These are phyloP conservation scores for Nakaseomyces delphensis DNA, from an alignment of 1,139 yeast species.

Conservation along the genomic window DNA sequence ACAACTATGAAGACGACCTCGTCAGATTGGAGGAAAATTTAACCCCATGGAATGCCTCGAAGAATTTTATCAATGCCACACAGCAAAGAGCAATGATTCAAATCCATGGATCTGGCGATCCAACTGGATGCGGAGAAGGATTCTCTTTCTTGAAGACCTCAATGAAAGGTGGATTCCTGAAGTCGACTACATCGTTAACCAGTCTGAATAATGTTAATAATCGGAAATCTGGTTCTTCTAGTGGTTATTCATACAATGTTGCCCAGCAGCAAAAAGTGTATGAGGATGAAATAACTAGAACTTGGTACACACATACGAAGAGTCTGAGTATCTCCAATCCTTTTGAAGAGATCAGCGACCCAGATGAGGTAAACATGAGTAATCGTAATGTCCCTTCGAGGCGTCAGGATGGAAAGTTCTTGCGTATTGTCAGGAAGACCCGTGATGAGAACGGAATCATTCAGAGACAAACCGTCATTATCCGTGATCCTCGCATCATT, in stretches of 20 bases:
- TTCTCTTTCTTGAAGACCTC: constrained; percentile 86
- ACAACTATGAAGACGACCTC: constrained; percentile 38
- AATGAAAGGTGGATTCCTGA: constrained; percentile 88
- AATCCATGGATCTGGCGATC: constrained; percentile 94
- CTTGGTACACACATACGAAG: constrained; percentile 82
- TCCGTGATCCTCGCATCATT: constrained; percentile 78
- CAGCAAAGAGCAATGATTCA: constrained; percentile 97
- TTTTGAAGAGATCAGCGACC: constrained; percentile 36
- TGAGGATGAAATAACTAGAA: constrained; percentile 80
- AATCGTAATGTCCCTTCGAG: constrained; percentile 26
- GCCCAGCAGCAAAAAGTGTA: constrained; percentile 88
- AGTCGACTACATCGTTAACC: constrained; percentile 36
- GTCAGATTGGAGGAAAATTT: constrained; percentile 69
- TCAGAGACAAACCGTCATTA: constrained; percentile 70
- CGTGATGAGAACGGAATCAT: constrained; percentile 80
- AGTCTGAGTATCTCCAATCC: constrained; percentile 45
- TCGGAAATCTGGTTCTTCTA: constrained; percentile 24
- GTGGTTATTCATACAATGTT: constrained; percentile 64
- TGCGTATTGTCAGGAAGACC: constrained; percentile 70
- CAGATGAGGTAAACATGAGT: constrained; percentile 31
- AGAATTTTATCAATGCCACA: constrained; percentile 86
- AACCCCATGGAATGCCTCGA: constrained; percentile 88
- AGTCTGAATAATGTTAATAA: constrained; percentile 5
- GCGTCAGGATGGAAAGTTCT: constrained; percentile 37
- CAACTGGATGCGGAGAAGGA: constrained; percentile 85